These are phyloP conservation scores for Microbotryum silenes-acaulis DNA, from an alignment of 1,284 basidiomycete species.

Conservation along the genomic window DNA sequence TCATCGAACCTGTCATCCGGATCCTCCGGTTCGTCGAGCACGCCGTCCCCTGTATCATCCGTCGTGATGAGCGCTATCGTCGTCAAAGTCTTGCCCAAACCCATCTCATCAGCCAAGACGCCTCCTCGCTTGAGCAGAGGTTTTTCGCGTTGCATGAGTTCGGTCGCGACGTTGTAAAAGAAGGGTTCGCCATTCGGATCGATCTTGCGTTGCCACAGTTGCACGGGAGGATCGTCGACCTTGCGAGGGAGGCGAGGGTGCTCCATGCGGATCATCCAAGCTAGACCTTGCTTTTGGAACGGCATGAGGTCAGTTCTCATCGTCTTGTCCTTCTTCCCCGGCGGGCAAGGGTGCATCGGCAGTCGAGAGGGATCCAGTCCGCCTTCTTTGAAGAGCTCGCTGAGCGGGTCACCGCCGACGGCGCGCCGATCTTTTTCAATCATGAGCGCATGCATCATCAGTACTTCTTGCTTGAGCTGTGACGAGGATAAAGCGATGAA, in stretches of 20 bases:
- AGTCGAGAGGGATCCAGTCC: constrained; percentile 20
- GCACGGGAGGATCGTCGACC: constrained; percentile 59
- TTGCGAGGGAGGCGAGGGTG: constrained; percentile 35
- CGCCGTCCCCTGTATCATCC: constrained; percentile 32
- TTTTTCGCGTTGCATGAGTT: constrained; percentile 55
- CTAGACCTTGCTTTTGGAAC: constrained; percentile 30
- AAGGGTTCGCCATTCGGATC: constrained; percentile 38
- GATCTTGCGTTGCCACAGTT: constrained; percentile 71
- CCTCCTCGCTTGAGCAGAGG: constrained; percentile 72
- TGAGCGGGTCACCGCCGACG: constrained; percentile 14
- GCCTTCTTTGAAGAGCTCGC: constrained; percentile 28
- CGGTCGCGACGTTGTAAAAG: constrained; percentile 59
- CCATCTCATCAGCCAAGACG: constrained; percentile 83
- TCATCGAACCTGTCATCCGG: constrained; percentile 32
- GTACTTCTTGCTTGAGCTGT: not conserved
- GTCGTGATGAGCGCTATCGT: constrained; percentile 51
- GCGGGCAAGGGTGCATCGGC: constrained; percentile 22
- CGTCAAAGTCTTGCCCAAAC: constrained; percentile 64
- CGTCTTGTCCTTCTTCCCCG: constrained; percentile 23
- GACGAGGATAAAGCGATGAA: not conserved
- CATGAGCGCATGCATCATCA: constrained; percentile 17
- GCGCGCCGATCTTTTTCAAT: constrained; percentile 8
- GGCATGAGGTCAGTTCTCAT: constrained; percentile 26
- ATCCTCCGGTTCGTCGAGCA: constrained; percentile 30
- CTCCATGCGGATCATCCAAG: constrained; percentile 33